Conservation (phyloP, 306 rosid genomes). For the Boehmeria nivea region DNA sequence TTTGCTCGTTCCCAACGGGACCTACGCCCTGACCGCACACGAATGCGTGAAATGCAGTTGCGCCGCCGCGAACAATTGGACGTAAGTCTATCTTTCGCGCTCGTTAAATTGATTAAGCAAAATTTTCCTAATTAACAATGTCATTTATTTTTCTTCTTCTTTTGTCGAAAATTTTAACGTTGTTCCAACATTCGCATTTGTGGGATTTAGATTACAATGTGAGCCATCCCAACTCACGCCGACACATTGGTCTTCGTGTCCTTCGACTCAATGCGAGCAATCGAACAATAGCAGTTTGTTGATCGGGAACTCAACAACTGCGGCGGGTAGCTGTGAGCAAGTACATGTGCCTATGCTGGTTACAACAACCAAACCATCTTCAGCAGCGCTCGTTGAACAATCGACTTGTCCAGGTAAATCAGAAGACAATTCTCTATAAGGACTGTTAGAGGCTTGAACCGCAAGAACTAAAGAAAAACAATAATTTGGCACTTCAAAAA, state of each 20-base stretch:
- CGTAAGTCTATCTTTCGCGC: no score
- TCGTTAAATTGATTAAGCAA: no score
- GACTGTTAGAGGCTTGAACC: no score
- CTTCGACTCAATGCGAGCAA: slow-evolving; percentile 44
- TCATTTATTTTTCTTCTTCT: neutral
- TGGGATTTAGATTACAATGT: slow-evolving; percentile 73
- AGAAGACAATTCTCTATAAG: no score
- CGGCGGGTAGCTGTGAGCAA: slow-evolving; percentile 28
- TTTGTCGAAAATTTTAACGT: no score
- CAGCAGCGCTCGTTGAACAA: slow-evolving; percentile 13
- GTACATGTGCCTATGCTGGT: slow-evolving; percentile 65
- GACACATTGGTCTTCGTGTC: slow-evolving; percentile 44
- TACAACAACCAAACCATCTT: slow-evolving; percentile 34
- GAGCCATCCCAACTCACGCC: slow-evolving; percentile 37
- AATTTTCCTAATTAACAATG: neutral
- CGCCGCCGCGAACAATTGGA: slow-evolving; percentile 25
- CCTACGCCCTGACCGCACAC: slow-evolving; percentile 51
- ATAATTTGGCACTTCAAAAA: no score
- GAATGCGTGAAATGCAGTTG: slow-evolving; percentile 68
- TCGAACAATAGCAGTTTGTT: slow-evolving; percentile 9
- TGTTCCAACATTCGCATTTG: no score
- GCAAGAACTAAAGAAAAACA: no score
- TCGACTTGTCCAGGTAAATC: slow-evolving; percentile 62
- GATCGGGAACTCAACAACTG: slow-evolving; percentile 34
- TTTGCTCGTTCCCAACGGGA: slow-evolving; percentile 45